Percentiles rank a stretch among this genome's conserved stretches.
phyloP scores from a whole-genome alignment of 306 rosid species.

The Pueraria montana region DNA sequence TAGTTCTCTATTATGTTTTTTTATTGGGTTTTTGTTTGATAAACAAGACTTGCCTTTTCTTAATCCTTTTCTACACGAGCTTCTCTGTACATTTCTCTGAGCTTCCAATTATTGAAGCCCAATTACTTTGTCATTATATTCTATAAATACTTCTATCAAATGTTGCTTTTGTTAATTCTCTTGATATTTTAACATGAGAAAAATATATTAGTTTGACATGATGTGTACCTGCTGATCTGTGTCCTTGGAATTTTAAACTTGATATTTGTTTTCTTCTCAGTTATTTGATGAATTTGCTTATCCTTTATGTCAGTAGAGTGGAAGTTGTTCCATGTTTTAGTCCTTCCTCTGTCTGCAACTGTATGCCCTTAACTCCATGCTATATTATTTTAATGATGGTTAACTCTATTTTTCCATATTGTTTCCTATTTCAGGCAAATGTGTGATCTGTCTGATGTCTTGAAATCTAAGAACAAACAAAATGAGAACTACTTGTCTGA shows the following conservation, averaged over 20 bases:
- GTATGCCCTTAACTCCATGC: conserved; percentile 4
- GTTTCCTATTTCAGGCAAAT: conserved; percentile 67
- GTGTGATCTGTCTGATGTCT: conserved; percentile 60
- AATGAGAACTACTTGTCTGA: conserved; percentile 94
- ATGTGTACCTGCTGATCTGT: conserved; percentile 1
- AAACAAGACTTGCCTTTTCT: neutral
- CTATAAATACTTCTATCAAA: neutral
- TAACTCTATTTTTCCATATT: conserved; percentile 29
- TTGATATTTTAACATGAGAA: neutral
- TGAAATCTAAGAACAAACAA: conserved; percentile 89
- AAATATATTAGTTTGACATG: neutral
- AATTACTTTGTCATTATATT: neutral
- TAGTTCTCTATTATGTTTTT: neutral
- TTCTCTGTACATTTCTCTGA: neutral
- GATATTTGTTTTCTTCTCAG: conserved; percentile 11
- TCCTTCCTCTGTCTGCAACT: conserved; percentile 19
- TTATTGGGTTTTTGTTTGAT: neutral
- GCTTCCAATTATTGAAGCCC: conserved; percentile 27
- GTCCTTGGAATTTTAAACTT: conserved; percentile 17
- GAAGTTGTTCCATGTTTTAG: neutral
- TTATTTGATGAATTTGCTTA: conserved; percentile 6
- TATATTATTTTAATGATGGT: neutral
- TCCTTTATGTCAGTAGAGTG: conserved; percentile 5
- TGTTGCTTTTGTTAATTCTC: neutral
- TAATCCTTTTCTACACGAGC: neutral